Percentiles rank a stretch among this genome's conserved stretches.
These are phyloP conservation scores for Paramyrothecium roridum DNA, from an alignment of 2,329 filamentous ascomycete species.

Conservation along the genomic window DNA sequence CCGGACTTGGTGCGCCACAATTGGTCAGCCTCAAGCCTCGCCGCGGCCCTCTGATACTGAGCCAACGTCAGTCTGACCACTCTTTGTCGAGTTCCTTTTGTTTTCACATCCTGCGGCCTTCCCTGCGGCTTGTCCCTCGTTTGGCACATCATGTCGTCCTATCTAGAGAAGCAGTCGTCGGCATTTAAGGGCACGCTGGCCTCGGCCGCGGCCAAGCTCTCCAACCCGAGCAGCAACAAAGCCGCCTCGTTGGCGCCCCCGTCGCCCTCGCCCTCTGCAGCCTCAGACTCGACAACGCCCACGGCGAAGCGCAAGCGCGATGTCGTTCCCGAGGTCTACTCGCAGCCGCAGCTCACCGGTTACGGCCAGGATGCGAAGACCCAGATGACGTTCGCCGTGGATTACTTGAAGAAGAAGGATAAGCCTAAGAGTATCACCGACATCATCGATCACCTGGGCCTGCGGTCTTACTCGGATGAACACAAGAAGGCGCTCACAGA, in stretches of 20 bases:
- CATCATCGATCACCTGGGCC: slow-evolving; percentile 76
- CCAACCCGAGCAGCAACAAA: slow-evolving; percentile 39
- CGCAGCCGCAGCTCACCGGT: slow-evolving; percentile 72
- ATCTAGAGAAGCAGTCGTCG: slow-evolving; percentile 63
- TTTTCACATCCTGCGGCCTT: not conserved
- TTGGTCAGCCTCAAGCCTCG: not conserved
- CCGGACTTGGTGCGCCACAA: not conserved
- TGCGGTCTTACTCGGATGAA: slow-evolving; percentile 59
- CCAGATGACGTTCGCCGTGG: slow-evolving; percentile 82
- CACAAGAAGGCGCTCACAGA: slow-evolving; percentile 63
- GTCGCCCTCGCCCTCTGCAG: slow-evolving; percentile 59
- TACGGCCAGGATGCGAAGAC: slow-evolving; percentile 80
- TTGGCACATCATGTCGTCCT: slow-evolving; percentile 50
- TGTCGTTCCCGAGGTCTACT: slow-evolving; percentile 58
- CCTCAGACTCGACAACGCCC: slow-evolving; percentile 59
- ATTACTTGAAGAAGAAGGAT: slow-evolving; percentile 73
- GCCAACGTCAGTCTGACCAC: not conserved
- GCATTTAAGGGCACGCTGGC: slow-evolving; percentile 60
- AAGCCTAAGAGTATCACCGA: slow-evolving; percentile 68
- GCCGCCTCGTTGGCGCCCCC: slow-evolving; percentile 47
- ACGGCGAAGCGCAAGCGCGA: slow-evolving; percentile 62
- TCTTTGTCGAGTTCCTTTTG: not conserved
- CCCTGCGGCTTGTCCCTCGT: not conserved
- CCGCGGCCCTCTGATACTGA: not conserved
- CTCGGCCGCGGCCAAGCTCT: slow-evolving; percentile 62